Conservation (phyloP, 495 filamentous ascomycete genomes). For the Evansstolkia leycettana region DNA sequence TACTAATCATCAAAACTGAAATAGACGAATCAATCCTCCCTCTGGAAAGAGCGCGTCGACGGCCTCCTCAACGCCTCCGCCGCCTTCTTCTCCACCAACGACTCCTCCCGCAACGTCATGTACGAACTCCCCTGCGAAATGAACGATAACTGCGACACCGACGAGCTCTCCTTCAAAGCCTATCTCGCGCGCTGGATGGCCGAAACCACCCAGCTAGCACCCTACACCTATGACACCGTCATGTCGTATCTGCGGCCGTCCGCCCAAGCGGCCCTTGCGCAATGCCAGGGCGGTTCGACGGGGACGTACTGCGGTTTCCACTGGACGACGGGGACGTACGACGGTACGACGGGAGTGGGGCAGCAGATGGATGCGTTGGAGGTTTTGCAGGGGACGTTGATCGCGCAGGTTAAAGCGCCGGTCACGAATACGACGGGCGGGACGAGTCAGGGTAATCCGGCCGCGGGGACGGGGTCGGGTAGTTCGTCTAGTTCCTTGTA, state of each 20-base stretch:
- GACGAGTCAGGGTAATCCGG: constrained; percentile 29
- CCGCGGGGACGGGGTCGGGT: no score
- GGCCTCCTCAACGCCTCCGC: constrained; percentile 42
- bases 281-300: constrained; percentile 51
- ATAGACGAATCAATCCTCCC: constrained; percentile 35
- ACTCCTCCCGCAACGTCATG: constrained; percentile 40
- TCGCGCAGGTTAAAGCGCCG: constrained; percentile 23
- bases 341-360: constrained; percentile 48
- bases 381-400: constrained; percentile 47
- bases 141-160: constrained; percentile 45
- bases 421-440: constrained; percentile 39
- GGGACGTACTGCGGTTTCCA: constrained; percentile 58
- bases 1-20: constrained; percentile 11
- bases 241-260: constrained; percentile 53
- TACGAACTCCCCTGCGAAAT: constrained; percentile 66
- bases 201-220: constrained; percentile 50
- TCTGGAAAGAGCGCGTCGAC: constrained; percentile 45
- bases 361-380: constrained; percentile 35
- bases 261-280: constrained; percentile 51
- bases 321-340: constrained; percentile 48
- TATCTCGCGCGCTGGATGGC: constrained; percentile 69
- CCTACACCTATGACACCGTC: constrained; percentile 48
- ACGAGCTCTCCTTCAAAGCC: constrained; percentile 74
- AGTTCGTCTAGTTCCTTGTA: no score
- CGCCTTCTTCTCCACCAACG: constrained; percentile 43